Evolutionary conservation across 2,329 filamentous ascomycete genomes (phyloP).

Genomic region (Botrytis porri): DNA sequence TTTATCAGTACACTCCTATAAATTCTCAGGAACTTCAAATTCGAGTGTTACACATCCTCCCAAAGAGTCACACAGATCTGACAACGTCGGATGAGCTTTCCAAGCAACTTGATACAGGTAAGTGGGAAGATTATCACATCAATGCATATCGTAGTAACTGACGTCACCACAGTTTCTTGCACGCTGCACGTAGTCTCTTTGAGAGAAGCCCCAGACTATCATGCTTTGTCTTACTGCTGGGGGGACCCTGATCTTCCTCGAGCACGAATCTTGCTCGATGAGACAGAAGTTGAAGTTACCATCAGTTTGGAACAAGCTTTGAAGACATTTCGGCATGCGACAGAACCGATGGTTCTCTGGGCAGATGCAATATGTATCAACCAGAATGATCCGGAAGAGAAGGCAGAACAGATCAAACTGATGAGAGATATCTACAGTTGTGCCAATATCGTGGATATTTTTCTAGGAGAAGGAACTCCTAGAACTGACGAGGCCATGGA

Average conservation of each 20-base stretch:
- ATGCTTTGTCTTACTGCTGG: slow-evolving; percentile 21
- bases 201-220: slow-evolving; percentile 2
- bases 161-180: not conserved
- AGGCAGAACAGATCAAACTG: slow-evolving; percentile 19
- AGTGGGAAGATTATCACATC: not conserved
- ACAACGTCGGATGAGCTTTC: too few species aligned
- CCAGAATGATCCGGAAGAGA: slow-evolving; percentile 21
- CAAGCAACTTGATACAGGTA: not conserved
- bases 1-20: slow-evolving; percentile 2
- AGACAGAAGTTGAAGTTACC: slow-evolving; percentile 18
- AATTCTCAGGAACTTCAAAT: slow-evolving; percentile 1
- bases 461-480: slow-evolving; percentile 17
- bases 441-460: slow-evolving; percentile 19
- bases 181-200: slow-evolving; percentile 3
- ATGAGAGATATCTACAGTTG: slow-evolving; percentile 22
- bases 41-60: slow-evolving; percentile 1
- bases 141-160: not conserved
- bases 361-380: slow-evolving; percentile 26
- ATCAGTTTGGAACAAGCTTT: slow-evolving; percentile 23
- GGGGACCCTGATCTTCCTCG: slow-evolving; percentile 3
- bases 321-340: slow-evolving; percentile 18
- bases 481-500: slow-evolving; percentile 21
- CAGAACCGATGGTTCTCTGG: slow-evolving; percentile 14
- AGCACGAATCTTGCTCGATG: slow-evolving; percentile 17
- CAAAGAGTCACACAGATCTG: not conserved